Conservation (phyloP, 78 protist species). For the Dictyostelium intermedium region DNA sequence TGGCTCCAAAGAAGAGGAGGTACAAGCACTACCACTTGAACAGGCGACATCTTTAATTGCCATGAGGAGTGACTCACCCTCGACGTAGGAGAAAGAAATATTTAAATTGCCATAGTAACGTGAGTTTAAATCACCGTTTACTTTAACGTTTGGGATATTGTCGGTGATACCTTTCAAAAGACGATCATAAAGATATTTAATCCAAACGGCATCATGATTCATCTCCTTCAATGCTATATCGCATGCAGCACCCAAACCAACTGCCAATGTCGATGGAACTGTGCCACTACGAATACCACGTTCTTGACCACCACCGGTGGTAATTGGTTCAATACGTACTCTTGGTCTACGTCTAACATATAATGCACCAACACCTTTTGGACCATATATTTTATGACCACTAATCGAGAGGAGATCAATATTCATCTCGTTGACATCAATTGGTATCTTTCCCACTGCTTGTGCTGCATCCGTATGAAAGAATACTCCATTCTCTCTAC, state of each 20-base stretch:
- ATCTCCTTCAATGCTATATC: constrained; percentile 89
- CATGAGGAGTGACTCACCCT: constrained; percentile 98
- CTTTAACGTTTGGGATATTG: constrained; percentile 60
- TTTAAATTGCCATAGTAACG: constrained; percentile 96
- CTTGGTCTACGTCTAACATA: constrained; percentile 96
- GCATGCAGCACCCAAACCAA: constrained; percentile 96
- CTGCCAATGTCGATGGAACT: constrained; percentile 92
- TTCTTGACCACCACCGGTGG: constrained; percentile 99
- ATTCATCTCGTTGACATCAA: constrained; percentile 94
- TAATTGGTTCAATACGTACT: constrained; percentile 92
- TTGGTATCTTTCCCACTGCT: constrained; percentile 98
- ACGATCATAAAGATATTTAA: constrained; percentile 77
- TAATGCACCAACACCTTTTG: constrained; percentile 98
- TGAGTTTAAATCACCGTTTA: constrained; percentile 74
- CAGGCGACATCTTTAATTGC: constrained; percentile 94
- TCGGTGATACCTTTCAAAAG: constrained; percentile 76
- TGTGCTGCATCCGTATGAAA: constrained; percentile 99
- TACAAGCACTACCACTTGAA: constrained; percentile 97
- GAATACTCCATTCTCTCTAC: constrained; percentile 84
- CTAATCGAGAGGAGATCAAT: constrained; percentile 94
- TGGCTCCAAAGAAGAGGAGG: constrained; percentile 98
- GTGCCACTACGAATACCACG: constrained; percentile 97
- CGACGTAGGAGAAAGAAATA: constrained; percentile 97
- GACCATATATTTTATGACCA: constrained; percentile 98
- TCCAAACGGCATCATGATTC: constrained; percentile 89